Evolutionary conservation across 2,329 filamentous ascomycete species (phyloP).

Genomic region (Colletotrichum phormii): DNA sequence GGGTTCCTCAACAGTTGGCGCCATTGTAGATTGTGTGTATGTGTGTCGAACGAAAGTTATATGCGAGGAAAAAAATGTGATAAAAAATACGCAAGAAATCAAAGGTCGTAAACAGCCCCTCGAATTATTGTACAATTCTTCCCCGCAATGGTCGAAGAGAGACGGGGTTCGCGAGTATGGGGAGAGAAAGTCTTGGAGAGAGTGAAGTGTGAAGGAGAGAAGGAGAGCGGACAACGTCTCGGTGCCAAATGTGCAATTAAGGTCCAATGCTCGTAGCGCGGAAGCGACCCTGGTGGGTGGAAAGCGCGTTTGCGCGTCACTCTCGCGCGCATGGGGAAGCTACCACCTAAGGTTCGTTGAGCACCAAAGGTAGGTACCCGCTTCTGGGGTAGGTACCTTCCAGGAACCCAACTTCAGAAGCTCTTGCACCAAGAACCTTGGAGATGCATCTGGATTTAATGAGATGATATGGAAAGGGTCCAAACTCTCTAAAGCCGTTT

Average conservation of each 20-base stretch:
- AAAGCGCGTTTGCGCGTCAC: conserved; percentile 16
- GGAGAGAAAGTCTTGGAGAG: background rate
- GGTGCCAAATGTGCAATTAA: background rate
- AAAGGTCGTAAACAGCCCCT: background rate
- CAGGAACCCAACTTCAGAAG: background rate
- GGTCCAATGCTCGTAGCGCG: background rate
- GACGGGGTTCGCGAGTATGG: background rate
- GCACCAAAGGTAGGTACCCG: background rate
- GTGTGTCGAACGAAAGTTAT: background rate
- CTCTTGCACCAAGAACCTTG: background rate
- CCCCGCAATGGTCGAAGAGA: background rate
- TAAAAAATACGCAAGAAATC: background rate
- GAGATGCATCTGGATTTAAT: background rate
- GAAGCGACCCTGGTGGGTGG: background rate
- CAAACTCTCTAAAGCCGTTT: too few species aligned
- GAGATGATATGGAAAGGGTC: background rate
- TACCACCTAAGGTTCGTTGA: background rate
- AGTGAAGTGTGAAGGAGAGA: background rate
- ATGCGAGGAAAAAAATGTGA: conserved; percentile 2
- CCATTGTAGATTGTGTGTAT: conserved; percentile 28
- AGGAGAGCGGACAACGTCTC: background rate
- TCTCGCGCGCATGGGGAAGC: background rate
- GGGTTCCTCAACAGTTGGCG: conserved; percentile 34
- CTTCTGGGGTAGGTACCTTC: background rate
- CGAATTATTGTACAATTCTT: background rate